Percentiles rank a stretch among this genome's conserved stretches.
Conservation (phyloP, 805 yeast genomes). For the Jamesozyma piceae region DNA sequence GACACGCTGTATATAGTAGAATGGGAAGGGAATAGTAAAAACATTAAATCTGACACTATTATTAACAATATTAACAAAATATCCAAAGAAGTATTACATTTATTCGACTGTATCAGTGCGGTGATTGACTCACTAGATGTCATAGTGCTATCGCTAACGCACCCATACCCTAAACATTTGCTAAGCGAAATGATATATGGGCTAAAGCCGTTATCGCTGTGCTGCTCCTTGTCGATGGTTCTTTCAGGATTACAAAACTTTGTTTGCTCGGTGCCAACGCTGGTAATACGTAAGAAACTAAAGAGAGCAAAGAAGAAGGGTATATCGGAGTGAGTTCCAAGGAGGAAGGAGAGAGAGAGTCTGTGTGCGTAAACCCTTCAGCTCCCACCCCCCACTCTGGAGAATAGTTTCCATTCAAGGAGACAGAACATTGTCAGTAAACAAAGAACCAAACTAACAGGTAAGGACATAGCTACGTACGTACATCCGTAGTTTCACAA, state of each 20-base stretch:
- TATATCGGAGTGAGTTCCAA: conserved; percentile 12
- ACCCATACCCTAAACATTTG: conserved; percentile 33
- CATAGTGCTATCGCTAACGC: conserved; percentile 29
- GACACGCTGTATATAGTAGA: conserved; percentile 65
- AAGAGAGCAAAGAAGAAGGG: conserved; percentile 24
- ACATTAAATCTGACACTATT: conserved; percentile 6
- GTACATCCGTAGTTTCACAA: too few relatives aligned
- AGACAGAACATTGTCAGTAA: too few relatives aligned
- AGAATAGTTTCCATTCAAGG: too few relatives aligned
- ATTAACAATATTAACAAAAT: conserved; percentile 13
- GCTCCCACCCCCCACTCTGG: too few relatives aligned
- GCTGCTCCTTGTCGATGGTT: conserved; percentile 24
- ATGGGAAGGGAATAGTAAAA: conserved; percentile 14
- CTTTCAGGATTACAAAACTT: conserved; percentile 23
- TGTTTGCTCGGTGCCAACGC: conserved; percentile 28
- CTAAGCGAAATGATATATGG: conserved; percentile 31
- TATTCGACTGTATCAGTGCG: conserved; percentile 25
- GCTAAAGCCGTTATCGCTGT: conserved; percentile 27
- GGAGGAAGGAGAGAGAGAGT: neutral
- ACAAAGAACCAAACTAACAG: too few relatives aligned
- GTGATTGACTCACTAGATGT: conserved; percentile 23
- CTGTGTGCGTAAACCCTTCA: neutral
- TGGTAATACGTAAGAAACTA: conserved; percentile 27
- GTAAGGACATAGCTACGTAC: too few relatives aligned
- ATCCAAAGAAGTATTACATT: conserved; percentile 15